These are phyloP conservation scores for Pestalotiopsis sp. DNA, from an alignment of 2,329 filamentous ascomycete species.

Conservation along the genomic window DNA sequence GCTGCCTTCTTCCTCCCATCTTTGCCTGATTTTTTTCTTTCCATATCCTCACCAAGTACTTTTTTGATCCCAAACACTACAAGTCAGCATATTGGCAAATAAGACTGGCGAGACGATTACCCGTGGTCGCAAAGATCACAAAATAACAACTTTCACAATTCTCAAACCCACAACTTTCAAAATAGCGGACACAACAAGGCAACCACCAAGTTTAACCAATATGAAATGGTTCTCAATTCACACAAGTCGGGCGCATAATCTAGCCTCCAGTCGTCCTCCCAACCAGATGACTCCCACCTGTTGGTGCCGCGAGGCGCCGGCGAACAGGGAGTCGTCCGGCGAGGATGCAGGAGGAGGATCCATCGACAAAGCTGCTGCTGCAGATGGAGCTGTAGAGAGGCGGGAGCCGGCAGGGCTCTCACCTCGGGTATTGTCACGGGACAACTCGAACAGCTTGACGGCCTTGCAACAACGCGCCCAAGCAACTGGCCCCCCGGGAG, in stretches of 20 bases:
- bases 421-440: conserved; percentile 9
- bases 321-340: neutral
- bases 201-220: too few relatives aligned
- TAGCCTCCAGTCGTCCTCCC: neutral
- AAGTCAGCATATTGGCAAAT: neutral
- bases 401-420: neutral
- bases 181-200: neutral
- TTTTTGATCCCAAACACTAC: neutral
- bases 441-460: neutral
- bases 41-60: neutral
- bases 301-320: too few relatives aligned
- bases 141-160: neutral
- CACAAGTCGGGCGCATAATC: neutral
- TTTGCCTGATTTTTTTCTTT: neutral
- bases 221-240: too few relatives aligned
- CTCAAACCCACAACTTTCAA: neutral
- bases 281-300: neutral
- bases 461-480: neutral
- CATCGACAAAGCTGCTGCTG: neutral
- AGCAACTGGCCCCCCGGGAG: neutral
- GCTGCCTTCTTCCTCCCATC: neutral
- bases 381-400: conserved; percentile 2
- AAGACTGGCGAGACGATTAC: neutral
- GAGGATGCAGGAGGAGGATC: neutral
- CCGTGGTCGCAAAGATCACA: neutral